Conservation (phyloP, 108 stramenopile species). For the Schizochytrium sp. region DNA sequence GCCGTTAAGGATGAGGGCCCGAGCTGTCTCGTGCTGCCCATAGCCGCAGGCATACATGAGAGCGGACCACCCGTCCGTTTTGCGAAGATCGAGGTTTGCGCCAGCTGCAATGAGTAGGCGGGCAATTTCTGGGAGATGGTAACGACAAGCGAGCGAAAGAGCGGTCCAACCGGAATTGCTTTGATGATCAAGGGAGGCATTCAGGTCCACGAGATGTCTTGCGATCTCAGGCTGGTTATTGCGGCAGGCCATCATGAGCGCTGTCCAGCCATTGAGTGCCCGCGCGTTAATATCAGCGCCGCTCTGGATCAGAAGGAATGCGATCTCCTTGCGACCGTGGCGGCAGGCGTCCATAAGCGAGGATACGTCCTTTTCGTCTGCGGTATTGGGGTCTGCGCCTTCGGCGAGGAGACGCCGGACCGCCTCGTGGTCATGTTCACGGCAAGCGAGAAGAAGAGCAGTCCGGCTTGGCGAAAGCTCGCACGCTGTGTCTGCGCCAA, state of each 20-base stretch:
- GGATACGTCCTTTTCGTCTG: not conserved
- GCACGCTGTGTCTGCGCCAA: not conserved
- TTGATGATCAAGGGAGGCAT: not conserved
- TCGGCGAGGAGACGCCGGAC: not conserved
- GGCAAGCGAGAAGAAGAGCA: not conserved
- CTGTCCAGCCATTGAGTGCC: not conserved
- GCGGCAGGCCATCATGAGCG: not conserved
- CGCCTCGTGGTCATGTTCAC: not conserved
- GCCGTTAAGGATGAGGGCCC: not conserved
- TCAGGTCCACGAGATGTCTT: not conserved
- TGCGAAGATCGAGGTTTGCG: not conserved
- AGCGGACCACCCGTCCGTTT: not conserved
- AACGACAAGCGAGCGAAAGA: not conserved
- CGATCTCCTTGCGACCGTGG: not conserved
- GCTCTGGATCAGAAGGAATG: not conserved
- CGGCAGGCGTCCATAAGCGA: not conserved
- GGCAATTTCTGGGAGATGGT: not conserved
- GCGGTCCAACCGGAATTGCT: not conserved
- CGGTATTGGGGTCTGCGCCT: not conserved
- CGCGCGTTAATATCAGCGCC: not conserved
- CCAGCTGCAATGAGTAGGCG: not conserved
- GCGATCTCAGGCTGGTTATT: not conserved
- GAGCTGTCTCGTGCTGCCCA: not conserved
- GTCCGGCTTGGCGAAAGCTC: not conserved
- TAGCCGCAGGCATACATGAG: not conserved